Conservation (phyloP, 1,139 yeast species). For the Magnusiomyces ingens region DNA sequence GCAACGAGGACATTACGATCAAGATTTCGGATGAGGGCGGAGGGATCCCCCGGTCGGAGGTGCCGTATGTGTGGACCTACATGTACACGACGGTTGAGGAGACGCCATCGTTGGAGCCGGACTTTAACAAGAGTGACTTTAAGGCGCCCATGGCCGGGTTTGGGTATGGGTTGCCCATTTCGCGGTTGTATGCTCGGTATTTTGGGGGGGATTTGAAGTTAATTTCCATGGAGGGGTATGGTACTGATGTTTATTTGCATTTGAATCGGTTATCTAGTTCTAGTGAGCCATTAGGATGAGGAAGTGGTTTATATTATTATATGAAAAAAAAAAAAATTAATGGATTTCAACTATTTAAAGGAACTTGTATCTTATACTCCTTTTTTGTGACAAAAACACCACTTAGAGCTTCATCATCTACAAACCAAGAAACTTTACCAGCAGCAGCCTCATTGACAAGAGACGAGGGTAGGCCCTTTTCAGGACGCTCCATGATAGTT, state of each 20-base stretch:
- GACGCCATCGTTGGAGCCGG: slow-evolving; percentile 62
- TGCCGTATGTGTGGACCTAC: slow-evolving; percentile 86
- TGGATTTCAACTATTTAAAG: background rate
- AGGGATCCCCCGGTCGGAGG: slow-evolving; percentile 79
- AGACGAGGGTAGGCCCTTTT: slow-evolving; percentile 89
- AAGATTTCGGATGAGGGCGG: slow-evolving; percentile 94
- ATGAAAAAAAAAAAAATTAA: background rate
- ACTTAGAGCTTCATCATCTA: slow-evolving; percentile 87
- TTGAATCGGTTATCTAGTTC: slow-evolving; percentile 52
- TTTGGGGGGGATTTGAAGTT: slow-evolving; percentile 87
- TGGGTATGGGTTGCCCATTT: slow-evolving; percentile 86
- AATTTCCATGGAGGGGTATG: slow-evolving; percentile 90
- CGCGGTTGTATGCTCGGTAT: slow-evolving; percentile 78
- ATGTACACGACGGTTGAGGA: slow-evolving; percentile 81
- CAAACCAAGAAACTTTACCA: slow-evolving; percentile 96
- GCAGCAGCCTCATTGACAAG: slow-evolving; percentile 95
- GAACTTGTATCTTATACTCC: slow-evolving; percentile 47
- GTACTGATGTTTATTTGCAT: slow-evolving; percentile 87
- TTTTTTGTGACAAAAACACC: slow-evolving; percentile 75
- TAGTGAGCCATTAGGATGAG: slow-evolving; percentile 43
- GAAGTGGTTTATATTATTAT: slow-evolving; percentile 21
- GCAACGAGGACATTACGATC: slow-evolving; percentile 87
- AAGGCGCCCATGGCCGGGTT: slow-evolving; percentile 94
- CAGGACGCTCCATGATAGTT: slow-evolving; percentile 94
- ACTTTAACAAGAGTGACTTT: slow-evolving; percentile 45